Evolutionary conservation across 805 yeast genomes (phyloP), one percentile per base, ranked within the genome.

Genomic region (Lipomyces chichibuensis): DNA sequence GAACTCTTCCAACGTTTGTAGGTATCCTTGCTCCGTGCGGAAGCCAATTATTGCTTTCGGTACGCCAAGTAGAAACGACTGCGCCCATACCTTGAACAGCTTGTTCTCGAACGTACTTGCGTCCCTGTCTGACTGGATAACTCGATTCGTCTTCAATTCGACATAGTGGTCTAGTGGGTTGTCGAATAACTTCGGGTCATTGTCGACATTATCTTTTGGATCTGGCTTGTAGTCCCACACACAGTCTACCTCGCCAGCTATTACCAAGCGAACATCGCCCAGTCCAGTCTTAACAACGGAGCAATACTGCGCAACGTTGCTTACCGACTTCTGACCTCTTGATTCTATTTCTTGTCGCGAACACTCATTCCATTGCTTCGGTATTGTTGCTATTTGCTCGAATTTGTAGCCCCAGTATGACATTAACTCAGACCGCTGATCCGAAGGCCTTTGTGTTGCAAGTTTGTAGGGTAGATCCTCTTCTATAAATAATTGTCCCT

Each of bases 231-330:
- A 91, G 76, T 92, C 97, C 84, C 88, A 89, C 11, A 89, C 88
- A 76, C 97, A 89, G 77, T 94, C 98, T 25, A 94, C 91, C 79
- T 95, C 98, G 1, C 97, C 97, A 0, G 92, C 97, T 57, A 92
- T 77, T 5, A 91, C 76, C 56, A 92, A 78, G 69, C 84, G 85
- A 23, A 86, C 83, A 57, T 83, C 84, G 8, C 97, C 97, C 17
- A 94, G 86, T 2, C 97, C 96, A 0, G 97, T 88, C 72, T 85
- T 84, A 5, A 93, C 93, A n/a, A 94, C 88, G 0, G 91, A 84
- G 57, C 89, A 81, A 75, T 86, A 92, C 78, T 94, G 97, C 73
- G 88, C 92, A 59, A 87, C 86, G 74, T 87, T 89, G 74, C 84
- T 87, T 7, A 90, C 92, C 0, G 81, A 78, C 63, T 82, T 81